Conservation (phyloP, 129 eudicot genomes). For the Saussurea involucrata region DNA sequence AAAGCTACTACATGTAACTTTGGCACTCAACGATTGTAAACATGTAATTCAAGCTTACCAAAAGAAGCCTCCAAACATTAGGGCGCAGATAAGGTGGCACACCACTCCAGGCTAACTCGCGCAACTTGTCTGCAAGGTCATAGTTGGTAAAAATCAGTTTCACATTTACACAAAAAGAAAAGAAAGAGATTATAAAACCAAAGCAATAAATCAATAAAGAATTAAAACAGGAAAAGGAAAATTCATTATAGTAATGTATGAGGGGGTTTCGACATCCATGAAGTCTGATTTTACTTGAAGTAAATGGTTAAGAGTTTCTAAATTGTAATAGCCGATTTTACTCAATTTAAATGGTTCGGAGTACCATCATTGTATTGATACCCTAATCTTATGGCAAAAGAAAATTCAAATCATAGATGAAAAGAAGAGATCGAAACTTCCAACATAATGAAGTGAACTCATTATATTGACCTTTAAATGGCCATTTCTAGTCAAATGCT, state of each 20-base stretch:
- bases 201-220: background rate
- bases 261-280: background rate
- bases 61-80: constrained; percentile 80
- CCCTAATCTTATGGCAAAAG: background rate
- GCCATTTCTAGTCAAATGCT: background rate
- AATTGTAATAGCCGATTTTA: background rate
- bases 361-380: background rate
- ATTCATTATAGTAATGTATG: background rate
- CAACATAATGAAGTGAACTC: background rate
- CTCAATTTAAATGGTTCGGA: background rate
- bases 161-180: background rate
- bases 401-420: background rate
- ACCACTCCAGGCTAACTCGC: constrained; percentile 86
- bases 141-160: background rate
- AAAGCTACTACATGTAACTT: background rate
- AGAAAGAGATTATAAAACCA: background rate
- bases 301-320: background rate
- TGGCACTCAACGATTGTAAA: background rate
- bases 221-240: background rate
- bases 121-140: constrained; percentile 57
- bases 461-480: background rate
- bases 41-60: constrained; percentile 44
- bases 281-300: background rate
- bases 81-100: constrained; percentile 80
- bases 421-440: background rate